Base-by-base conservation (phyloP, 2,329 filamentous ascomycete genomes). In the Aspergillus jensenii region DNA sequence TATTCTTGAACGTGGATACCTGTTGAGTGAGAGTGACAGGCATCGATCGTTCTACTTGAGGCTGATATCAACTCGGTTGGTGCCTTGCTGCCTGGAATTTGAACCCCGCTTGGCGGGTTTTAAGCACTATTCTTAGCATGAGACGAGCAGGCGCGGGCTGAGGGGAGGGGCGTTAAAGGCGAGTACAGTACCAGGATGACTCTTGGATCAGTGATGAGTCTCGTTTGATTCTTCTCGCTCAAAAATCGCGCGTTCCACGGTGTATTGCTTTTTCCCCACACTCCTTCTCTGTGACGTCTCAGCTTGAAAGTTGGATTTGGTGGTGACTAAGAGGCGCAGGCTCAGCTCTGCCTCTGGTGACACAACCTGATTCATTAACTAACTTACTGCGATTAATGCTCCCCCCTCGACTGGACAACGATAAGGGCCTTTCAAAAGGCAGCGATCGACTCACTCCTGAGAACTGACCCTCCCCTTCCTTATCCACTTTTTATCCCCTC, bases 361-460 rank as follows among this genome's bases (percentile, higher is more conserved):
- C 50, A 49, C 55, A 56, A 39, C 33, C 43, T 39, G 54, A 37
- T 48, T 46, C 44, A 46, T 15, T 31, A 31, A 31, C 27, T 31
- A 31, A 31, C 27, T 31, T 31, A 31, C 27, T 31, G 19, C 11
- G 35, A 37, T 15, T 55, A 49, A 33, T 40, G 39, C 41, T 43
- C 39, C 55, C 52, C 55, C 45, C 49, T 56, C 55, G 62, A 60
- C 52, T 11, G 41, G 50, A 46, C 27, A 14, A 21, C 45, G 47
- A 57, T 50, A 54, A 57, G 45, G 44, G 37, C 50, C 14, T 15
- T 40, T 40, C 31, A 49, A 44, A 54, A 66, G 46, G 45, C 51
- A 59, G 45, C 50, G 54, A 58, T 59, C 57, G 49, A 51, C 51
- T 50, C 40, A 57, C 46, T 37, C 37, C 48, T 49, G 53, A 40